Evolutionary conservation across 2,329 filamentous ascomycete species (phyloP).

Genomic region (Curvularia sp.): DNA sequence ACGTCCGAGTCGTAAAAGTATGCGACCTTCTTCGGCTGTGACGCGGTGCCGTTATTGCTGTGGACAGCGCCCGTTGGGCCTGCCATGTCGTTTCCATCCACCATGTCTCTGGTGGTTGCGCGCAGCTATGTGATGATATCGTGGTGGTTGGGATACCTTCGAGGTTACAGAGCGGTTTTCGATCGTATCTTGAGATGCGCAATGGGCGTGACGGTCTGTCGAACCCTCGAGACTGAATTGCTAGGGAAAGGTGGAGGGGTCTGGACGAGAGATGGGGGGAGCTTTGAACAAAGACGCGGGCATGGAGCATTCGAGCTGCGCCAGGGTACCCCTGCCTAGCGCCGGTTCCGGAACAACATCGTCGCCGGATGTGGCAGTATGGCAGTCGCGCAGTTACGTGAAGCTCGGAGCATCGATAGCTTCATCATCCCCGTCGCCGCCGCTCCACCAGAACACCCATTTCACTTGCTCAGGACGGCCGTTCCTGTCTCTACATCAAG

Average conservation of each 20-base stretch:
- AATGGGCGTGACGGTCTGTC: not conserved
- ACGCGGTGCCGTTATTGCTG: slow-evolving; percentile 36
- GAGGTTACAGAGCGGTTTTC: not conserved
- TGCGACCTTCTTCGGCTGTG: slow-evolving; percentile 76
- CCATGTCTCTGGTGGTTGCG: slow-evolving; percentile 27
- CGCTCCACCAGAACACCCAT: slow-evolving; percentile 12
- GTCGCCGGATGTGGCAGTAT: slow-evolving; percentile 20
- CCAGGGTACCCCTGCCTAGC: slow-evolving; percentile 18
- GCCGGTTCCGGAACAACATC: slow-evolving; percentile 21
- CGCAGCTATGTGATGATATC: slow-evolving; percentile 24
- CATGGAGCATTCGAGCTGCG: slow-evolving; percentile 20
- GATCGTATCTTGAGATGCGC: not conserved
- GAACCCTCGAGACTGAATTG: slow-evolving; percentile 3
- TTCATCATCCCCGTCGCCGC: slow-evolving; percentile 24
- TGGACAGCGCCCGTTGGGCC: slow-evolving; percentile 19
- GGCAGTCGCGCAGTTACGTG: slow-evolving; percentile 24
- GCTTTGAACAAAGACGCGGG: slow-evolving; percentile 22
- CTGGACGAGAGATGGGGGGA: slow-evolving; percentile 17
- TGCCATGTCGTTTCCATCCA: slow-evolving; percentile 11
- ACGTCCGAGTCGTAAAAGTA: slow-evolving; percentile 99
- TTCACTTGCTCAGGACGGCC: not conserved
- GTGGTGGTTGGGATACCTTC: not conserved
- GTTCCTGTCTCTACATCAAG: not conserved
- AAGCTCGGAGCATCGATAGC: slow-evolving; percentile 22
- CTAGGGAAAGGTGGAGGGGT: slow-evolving; percentile 11